Evolutionary conservation across 1,284 basidiomycete genomes (phyloP).

Genomic region (Moniliophthora roreri): DNA sequence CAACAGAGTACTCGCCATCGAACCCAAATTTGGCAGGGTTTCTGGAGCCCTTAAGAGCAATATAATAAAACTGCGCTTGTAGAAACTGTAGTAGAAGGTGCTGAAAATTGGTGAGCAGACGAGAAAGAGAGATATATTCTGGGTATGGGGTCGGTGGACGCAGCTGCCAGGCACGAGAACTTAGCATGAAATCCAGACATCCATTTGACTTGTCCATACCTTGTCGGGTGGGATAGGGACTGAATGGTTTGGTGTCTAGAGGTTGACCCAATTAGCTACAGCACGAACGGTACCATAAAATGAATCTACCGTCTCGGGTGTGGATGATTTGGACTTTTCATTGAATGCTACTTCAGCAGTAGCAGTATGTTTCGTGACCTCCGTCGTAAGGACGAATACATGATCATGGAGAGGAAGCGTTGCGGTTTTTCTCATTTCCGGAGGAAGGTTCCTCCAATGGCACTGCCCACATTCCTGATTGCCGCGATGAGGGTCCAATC

Average conservation of each 20-base stretch:
- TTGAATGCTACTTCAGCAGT: not conserved
- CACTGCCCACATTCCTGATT: constrained; percentile 11
- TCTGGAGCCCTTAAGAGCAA: constrained; percentile 16
- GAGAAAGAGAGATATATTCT: constrained; percentile 36
- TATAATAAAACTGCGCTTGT: constrained; percentile 38
- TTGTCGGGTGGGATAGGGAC: constrained; percentile 14
- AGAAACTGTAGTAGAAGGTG: constrained; percentile 38
- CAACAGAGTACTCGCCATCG: constrained; percentile 54
- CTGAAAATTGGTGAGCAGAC: constrained; percentile 37
- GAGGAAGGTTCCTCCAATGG: constrained; percentile 5
- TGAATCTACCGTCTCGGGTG: no score
- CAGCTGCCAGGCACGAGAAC: constrained; percentile 3
- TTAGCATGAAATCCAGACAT: constrained; percentile 12
- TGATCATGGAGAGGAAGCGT: not conserved
- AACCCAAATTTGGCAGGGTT: constrained; percentile 39
- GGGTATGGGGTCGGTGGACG: constrained; percentile 29
- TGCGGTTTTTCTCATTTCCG: not conserved
- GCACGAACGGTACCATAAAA: no score
- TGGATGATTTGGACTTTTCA: no score
- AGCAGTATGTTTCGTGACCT: not conserved
- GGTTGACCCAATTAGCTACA: no score
- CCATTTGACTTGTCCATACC: constrained; percentile 13
- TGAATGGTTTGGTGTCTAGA: no score
- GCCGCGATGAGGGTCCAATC: not conserved
- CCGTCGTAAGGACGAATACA: not conserved